phyloP scores from a whole-genome alignment of 352 stramenopile species.

The Peronospora belbahrii region DNA sequence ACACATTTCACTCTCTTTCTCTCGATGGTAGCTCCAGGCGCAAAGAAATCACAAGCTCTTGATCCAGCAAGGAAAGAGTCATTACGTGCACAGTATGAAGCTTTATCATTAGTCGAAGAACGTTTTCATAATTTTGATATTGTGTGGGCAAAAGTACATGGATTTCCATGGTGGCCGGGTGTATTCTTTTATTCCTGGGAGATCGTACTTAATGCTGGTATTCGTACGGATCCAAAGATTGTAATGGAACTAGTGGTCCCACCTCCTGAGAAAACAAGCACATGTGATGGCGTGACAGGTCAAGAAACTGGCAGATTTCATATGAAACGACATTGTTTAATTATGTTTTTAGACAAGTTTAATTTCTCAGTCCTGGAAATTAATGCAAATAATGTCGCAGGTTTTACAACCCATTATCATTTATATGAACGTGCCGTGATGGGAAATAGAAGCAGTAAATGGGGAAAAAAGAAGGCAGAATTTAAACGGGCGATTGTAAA shows the following conservation, averaged over 20 bases:
- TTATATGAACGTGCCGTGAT: conserved; percentile 24
- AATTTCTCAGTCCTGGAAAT: conserved; percentile 46
- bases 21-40: conserved; percentile 27
- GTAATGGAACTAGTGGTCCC: conserved; percentile 29
- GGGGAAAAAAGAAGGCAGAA: conserved; percentile 21
- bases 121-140: conserved; percentile 65
- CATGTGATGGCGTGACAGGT: conserved; percentile 15
- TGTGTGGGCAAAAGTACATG: conserved; percentile 64
- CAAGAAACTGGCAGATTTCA: conserved; percentile 21
- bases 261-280: conserved; percentile 24
- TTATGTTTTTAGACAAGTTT: conserved; percentile 67
- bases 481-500: conserved; percentile 33
- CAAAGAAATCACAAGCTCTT: conserved; percentile 20
- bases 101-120: conserved; percentile 37
- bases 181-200: conserved; percentile 69
- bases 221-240: conserved; percentile 36
- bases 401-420: conserved; percentile 50
- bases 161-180: conserved; percentile 74
- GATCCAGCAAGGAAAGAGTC: conserved; percentile 14
- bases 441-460: conserved; percentile 14
- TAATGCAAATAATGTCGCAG: conserved; percentile 26
- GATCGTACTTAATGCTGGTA: conserved; percentile 28
- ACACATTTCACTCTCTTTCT: too few relatives aligned
- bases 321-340: conserved; percentile 28
- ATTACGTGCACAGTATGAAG: conserved; percentile 21